These are phyloP conservation scores for Apiotrichum porosum DNA, from an alignment of 1,284 basidiomycete genomes.

Conservation along the genomic window DNA sequence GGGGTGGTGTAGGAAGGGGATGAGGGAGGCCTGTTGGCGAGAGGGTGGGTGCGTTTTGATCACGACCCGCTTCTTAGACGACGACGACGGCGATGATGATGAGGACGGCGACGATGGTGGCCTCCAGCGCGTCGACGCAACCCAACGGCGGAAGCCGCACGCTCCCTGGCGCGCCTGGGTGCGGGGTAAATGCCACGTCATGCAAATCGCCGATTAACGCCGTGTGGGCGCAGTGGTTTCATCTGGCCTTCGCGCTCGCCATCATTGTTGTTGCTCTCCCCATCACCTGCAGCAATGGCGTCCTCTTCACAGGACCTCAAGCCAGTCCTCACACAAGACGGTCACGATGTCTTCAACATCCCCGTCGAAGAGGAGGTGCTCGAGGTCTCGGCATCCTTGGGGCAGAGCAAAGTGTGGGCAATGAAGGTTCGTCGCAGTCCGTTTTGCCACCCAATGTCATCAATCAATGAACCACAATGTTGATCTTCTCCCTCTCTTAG, in stretches of 20 bases:
- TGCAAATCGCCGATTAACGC: not conserved
- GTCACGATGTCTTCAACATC: slow-evolving; percentile 17
- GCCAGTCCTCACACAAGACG: slow-evolving; percentile 11
- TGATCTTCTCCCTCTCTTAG: slow-evolving; percentile 13
- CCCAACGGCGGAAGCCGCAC: no score
- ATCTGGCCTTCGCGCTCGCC: not conserved
- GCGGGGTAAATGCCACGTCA: not conserved
- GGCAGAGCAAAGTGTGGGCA: slow-evolving; percentile 37
- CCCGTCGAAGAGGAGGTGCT: slow-evolving; percentile 35
- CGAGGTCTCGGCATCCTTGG: slow-evolving; percentile 17
- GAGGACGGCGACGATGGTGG: not conserved
- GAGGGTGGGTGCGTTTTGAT: no score
- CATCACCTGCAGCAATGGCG: slow-evolving; percentile 2
- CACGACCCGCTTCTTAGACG: not conserved
- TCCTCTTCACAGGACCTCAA: slow-evolving; percentile 14
- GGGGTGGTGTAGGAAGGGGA: not conserved
- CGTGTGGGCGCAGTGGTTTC: not conserved
- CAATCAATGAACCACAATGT: not conserved
- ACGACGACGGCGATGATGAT: not conserved
- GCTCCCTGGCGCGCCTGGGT: no score
- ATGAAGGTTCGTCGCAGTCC: slow-evolving; percentile 23
- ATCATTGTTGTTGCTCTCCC: not conserved
- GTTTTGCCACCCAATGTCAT: not conserved
- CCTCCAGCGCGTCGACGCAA: not conserved
- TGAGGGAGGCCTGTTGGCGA: no score